These are phyloP conservation scores for Hypsizygus marmoreus DNA, from an alignment of 768 basidiomycete species.

Conservation along the genomic window DNA sequence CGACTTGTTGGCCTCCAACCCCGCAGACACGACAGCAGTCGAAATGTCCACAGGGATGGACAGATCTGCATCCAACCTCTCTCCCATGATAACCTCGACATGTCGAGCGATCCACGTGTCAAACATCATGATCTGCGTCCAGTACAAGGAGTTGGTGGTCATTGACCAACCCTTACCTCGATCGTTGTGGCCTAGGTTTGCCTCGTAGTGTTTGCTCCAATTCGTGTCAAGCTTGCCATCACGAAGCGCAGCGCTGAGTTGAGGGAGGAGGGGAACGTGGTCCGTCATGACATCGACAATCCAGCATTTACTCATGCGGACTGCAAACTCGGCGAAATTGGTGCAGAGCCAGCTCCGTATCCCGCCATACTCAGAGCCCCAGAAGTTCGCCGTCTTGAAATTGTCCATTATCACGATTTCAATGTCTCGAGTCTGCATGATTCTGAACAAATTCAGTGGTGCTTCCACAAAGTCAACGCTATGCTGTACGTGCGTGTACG, in stretches of 20 bases:
- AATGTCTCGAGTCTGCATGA: background rate
- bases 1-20: background rate
- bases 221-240: background rate
- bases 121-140: conserved; percentile 20
- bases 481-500: background rate
- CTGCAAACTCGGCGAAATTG: conserved; percentile 14
- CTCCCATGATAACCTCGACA: conserved; percentile 15
- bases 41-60: conserved; percentile 13
- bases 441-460: background rate
- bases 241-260: background rate
- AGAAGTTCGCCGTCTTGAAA: conserved; percentile 19
- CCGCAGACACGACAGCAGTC: background rate
- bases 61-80: conserved; percentile 4
- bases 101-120: conserved; percentile 21
- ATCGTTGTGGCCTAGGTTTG: background rate
- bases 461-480: conserved; percentile 2
- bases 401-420: conserved; percentile 9
- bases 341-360: conserved; percentile 17
- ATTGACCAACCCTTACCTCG: conserved; percentile 7
- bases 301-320: conserved; percentile 11
- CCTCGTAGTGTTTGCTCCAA: conserved; percentile 1
- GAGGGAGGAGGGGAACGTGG: conserved; percentile 12
- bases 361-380: conserved; percentile 20
- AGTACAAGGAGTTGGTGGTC: conserved; percentile 13
- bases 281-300: background rate